These are phyloP conservation scores for Miscanthus sacchariflorus DNA, from an alignment of 202 grass and related monocot species.

Conservation along the genomic window DNA sequence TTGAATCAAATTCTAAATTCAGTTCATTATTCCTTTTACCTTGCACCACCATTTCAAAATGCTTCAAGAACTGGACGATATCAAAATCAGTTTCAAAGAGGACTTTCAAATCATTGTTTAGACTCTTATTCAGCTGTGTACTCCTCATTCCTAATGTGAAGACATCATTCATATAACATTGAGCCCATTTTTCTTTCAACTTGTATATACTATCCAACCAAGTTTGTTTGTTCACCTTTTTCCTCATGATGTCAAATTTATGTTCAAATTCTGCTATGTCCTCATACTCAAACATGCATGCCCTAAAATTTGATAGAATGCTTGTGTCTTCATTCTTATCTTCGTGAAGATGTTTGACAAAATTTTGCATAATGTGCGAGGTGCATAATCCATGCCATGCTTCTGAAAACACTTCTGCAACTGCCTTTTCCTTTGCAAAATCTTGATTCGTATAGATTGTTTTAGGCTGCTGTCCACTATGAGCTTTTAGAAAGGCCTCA, in stretches of 20 bases:
- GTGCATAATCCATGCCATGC: constrained; percentile 17
- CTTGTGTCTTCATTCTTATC: constrained; percentile 17
- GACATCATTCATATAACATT: constrained; percentile 29
- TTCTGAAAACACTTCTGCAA: constrained; percentile 7
- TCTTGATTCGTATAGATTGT: constrained; percentile 56
- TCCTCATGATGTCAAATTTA: constrained; percentile 22
- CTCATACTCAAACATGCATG: constrained; percentile 28
- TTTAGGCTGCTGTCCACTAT: constrained; percentile 44
- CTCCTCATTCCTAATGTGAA: constrained; percentile 41
- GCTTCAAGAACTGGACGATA: constrained; percentile 13
- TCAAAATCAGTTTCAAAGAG: constrained; percentile 17
- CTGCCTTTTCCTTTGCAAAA: constrained; percentile 15
- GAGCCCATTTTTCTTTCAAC: constrained; percentile 18
- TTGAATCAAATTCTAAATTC: constrained; percentile 32
- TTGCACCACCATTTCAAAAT: constrained; percentile 37
- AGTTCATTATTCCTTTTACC: constrained; percentile 1
- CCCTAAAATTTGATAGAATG: constrained; percentile 19
- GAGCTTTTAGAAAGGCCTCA: constrained; percentile 55
- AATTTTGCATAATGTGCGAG: constrained; percentile 17
- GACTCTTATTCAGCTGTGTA: neutral
- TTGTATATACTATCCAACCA: constrained; percentile 30
- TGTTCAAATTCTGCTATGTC: constrained; percentile 22
- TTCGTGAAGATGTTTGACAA: neutral
- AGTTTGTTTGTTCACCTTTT: constrained; percentile 25
- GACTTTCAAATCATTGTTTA: constrained; percentile 24